phyloP scores from a whole-genome alignment of 805 yeast genomes.

The Saccharomycopsis lassenensis region DNA sequence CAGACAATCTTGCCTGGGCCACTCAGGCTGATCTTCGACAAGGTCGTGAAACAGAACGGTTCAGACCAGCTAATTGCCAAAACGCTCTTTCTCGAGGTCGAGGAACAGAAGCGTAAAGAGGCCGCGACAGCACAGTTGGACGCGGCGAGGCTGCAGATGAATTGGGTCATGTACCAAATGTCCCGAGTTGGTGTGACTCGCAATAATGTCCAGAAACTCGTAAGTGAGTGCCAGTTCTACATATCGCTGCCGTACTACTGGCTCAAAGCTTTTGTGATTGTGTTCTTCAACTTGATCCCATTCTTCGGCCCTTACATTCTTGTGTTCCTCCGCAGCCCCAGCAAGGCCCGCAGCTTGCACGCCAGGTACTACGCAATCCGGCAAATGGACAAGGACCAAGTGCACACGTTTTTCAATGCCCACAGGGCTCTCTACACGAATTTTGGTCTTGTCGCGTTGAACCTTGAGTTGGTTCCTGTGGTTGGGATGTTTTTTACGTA shows the following conservation, averaged over 20 bases:
- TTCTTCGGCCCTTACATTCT: constrained; percentile 18
- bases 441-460: constrained; percentile 18
- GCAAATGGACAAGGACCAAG: constrained; percentile 7
- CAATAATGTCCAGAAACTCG: neutral
- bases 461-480: constrained; percentile 16
- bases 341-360: constrained; percentile 17
- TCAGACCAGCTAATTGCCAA: constrained; percentile 5
- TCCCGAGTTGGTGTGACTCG: no score
- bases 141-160: no score
- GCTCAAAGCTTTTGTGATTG: constrained; percentile 11
- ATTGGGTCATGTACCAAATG: no score
- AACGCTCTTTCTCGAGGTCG: neutral
- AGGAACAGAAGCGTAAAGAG: neutral
- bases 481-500: constrained; percentile 18
- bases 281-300: constrained; percentile 16
- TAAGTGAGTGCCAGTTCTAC: constrained; percentile 5
- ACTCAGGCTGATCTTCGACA: constrained; percentile 24
- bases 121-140: no score
- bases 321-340: constrained; percentile 17
- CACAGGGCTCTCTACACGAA: constrained; percentile 15
- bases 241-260: constrained; percentile 14
- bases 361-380: constrained; percentile 11
- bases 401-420: constrained; percentile 13
- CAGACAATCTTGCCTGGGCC: constrained; percentile 25
- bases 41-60: constrained; percentile 11